phyloP scores from a whole-genome alignment of 352 stramenopile genomes.

The Phytophthora hybrid region DNA sequence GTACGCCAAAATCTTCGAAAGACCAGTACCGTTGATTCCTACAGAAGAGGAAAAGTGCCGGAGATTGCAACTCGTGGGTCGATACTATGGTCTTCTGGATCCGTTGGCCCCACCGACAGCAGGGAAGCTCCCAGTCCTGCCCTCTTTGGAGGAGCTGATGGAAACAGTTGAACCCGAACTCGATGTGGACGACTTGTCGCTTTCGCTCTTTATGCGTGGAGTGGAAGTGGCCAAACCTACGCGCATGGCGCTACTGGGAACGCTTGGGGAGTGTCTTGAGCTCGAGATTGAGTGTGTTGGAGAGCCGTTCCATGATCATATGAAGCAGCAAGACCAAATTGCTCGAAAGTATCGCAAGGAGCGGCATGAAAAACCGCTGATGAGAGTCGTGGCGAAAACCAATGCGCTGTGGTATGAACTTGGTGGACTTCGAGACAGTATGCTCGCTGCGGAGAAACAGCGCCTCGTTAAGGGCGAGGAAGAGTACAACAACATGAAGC shows the following conservation, averaged over 20 bases:
- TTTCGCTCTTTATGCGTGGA: constrained; percentile 69
- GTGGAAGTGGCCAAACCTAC: constrained; percentile 71
- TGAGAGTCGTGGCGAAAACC: constrained; percentile 42
- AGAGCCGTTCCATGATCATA: constrained; percentile 62
- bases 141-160: constrained; percentile 49
- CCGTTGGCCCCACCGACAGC: constrained; percentile 17
- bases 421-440: constrained; percentile 50
- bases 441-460: constrained; percentile 48
- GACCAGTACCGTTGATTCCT: constrained; percentile 41
- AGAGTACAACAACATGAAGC: constrained; percentile 74
- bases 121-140: constrained; percentile 3
- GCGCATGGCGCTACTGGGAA: constrained; percentile 62
- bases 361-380: constrained; percentile 49
- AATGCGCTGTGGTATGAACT: constrained; percentile 65
- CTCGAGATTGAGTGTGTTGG: constrained; percentile 80
- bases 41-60: constrained; percentile 58
- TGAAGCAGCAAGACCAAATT: constrained; percentile 76
- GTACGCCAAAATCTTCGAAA: constrained; percentile 60
- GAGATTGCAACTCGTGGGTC: constrained; percentile 53
- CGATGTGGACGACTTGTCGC: constrained; percentile 67
- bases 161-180: constrained; percentile 75
- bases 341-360: constrained; percentile 60
- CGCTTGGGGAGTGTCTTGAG: constrained; percentile 60
- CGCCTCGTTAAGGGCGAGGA: constrained; percentile 45
- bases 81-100: constrained; percentile 65